A percentile compares a stretch with the other conserved stretches of the same genome.
phyloP scores from a whole-genome alignment of 352 stramenopile species.

The Phytophthora foliorum region DNA sequence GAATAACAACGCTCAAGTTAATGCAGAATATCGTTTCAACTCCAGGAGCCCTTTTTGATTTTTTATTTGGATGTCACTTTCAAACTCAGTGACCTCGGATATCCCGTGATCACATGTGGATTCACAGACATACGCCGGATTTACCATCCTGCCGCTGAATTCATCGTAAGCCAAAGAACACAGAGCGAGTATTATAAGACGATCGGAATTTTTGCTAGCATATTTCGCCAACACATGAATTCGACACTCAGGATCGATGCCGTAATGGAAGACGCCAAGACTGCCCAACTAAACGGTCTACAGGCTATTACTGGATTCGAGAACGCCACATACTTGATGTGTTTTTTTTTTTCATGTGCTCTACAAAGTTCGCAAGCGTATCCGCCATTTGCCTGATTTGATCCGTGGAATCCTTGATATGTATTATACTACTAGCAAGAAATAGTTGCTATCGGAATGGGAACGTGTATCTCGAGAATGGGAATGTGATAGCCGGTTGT shows the following conservation, averaged over 20 bases:
- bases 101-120: conserved; percentile 16
- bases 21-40: background rate
- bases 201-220: background rate
- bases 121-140: background rate
- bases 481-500: no score
- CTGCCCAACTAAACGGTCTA: background rate
- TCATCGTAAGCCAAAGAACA: background rate
- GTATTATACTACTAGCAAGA: background rate
- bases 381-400: conserved; percentile 1
- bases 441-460: no score
- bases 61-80: conserved; percentile 7
- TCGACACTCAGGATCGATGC: background rate
- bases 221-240: background rate
- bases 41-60: background rate
- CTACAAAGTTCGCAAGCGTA: conserved; percentile 25
- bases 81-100: conserved; percentile 16
- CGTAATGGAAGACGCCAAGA: background rate
- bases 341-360: conserved; percentile 36
- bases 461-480: no score
- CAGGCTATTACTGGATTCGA: background rate
- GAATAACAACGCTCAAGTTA: background rate
- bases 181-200: background rate
- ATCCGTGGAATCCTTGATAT: conserved; percentile 7
- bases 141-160: background rate
- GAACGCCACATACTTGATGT: background rate